Evolutionary conservation across 1,139 yeast genomes (phyloP), one percentile per base, ranked within the genome.

Genomic region (Kluyveromyces sp.): DNA sequence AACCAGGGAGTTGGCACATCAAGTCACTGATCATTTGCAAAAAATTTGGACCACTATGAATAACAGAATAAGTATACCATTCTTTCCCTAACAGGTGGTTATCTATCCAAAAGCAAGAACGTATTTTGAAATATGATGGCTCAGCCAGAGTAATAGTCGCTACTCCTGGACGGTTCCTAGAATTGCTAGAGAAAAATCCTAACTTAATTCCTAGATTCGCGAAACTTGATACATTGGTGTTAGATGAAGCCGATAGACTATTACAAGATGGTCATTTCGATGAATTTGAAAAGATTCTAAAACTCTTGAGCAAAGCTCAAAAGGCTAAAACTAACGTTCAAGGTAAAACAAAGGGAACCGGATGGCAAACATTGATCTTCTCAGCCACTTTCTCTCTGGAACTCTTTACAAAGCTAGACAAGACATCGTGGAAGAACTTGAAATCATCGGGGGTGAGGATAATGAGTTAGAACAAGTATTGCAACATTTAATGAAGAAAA

Each of bases 181-280:
- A 94, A 61, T 65, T 92, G 34, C 59, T 92, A 37, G 86, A 84
- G 62, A 80, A 80, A 52, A 78, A 80, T 49, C 71, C 71, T 31
- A 76, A 72, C 1, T 55, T 81, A 35, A 72, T 81, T 6, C 68
- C 71, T 28, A 72, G 81, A 58, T 70, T 89, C 53, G 75, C 84
- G 15, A 69, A 77, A 28, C 73, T 87, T 7, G 88, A 86, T 48
- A 74, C 81, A 4, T 62, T 92, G 7, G 96, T 90, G 0, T 72
- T 90, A 38, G 99, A 94, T 70, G 99, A 94, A 66, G 99, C 98
- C n/a, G 99, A 92, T 69, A 74, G 98, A 64, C 72, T 92, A 53
- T 73, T 94, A 47, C 97, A 92, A 67, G 96, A 90, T 59, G 97
- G 98, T 2, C 97, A 90, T 67, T 92, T 92, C 61, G 95, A 87